phyloP scores from a whole-genome alignment of 768 basidiomycete genomes.

The Hydnum rufescens region DNA sequence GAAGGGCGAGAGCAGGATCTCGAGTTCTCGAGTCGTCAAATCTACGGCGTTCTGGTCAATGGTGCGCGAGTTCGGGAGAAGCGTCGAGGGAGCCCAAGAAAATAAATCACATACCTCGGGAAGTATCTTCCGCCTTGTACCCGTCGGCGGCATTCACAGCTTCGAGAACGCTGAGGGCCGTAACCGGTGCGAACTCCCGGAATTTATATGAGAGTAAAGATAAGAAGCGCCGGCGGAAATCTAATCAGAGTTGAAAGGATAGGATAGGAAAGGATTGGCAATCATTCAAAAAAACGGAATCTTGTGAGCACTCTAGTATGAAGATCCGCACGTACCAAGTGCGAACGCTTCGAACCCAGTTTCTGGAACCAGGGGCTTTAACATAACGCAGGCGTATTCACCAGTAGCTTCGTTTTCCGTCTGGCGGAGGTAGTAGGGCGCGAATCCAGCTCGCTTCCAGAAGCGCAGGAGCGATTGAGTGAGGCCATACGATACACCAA shows the following conservation, averaged over 20 bases:
- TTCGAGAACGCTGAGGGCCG: slow-evolving; percentile 73
- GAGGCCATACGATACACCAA: slow-evolving; percentile 91
- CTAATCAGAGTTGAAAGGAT: slow-evolving; percentile 23
- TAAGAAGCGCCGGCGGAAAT: slow-evolving; percentile 83
- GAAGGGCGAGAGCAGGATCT: slow-evolving; percentile 62
- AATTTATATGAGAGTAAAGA: slow-evolving; percentile 84
- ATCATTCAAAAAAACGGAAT: not conserved
- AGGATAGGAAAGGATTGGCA: not conserved
- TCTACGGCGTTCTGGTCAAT: slow-evolving; percentile 17
- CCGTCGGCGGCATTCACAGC: slow-evolving; percentile 41
- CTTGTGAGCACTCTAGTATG: not conserved
- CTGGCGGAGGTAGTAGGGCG: slow-evolving; percentile 84
- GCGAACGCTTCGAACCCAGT: slow-evolving; percentile 81
- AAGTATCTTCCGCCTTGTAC: not conserved
- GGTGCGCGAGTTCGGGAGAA: not conserved
- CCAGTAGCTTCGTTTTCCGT: slow-evolving; percentile 90
- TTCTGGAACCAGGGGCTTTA: slow-evolving; percentile 52
- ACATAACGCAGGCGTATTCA: slow-evolving; percentile 93
- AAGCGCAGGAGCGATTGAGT: slow-evolving; percentile 76
- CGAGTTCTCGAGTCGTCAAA: slow-evolving; percentile 30
- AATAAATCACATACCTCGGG: slow-evolving; percentile 2
- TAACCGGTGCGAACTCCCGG: slow-evolving; percentile 78
- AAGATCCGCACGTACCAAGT: slow-evolving; percentile 30
- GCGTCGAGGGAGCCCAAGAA: not conserved
- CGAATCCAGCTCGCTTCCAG: slow-evolving; percentile 88